Conservation (phyloP, 2,329 filamentous ascomycete species). For the Tolypocladium nubicola region DNA sequence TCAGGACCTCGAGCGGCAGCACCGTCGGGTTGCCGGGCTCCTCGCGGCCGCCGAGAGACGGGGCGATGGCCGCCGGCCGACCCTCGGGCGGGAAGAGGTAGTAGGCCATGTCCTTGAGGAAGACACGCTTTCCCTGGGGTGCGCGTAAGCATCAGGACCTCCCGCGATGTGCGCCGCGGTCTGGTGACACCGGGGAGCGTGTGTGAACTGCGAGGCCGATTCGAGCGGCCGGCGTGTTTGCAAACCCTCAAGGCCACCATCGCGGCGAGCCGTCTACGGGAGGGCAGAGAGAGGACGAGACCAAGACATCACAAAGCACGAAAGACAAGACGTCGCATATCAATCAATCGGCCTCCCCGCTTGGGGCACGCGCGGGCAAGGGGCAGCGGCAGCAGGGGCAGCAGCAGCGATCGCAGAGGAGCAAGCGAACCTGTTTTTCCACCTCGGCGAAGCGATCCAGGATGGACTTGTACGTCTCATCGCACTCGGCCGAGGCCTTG, state of each 20-base stretch:
- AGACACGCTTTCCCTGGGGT: conserved; percentile 72
- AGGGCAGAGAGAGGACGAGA: background rate
- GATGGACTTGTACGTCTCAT: conserved; percentile 66
- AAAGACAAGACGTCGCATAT: background rate
- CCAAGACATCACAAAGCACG: background rate
- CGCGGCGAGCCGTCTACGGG: background rate
- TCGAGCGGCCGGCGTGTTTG: background rate
- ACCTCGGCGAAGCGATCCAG: conserved; percentile 65
- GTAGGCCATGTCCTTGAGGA: conserved; percentile 97
- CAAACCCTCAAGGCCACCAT: background rate
- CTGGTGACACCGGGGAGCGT: background rate
- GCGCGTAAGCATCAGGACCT: conserved; percentile 12
- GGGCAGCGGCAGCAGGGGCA: conserved; percentile 2
- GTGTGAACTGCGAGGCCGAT: background rate
- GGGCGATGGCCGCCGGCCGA: conserved; percentile 59
- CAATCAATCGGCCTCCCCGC: conserved; percentile 1
- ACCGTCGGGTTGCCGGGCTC: conserved; percentile 77
- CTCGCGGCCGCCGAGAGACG: conserved; percentile 59
- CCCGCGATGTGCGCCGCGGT: background rate
- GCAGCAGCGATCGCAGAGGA: conserved; percentile 10
- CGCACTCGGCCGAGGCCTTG: conserved; percentile 51
- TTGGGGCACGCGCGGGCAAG: background rate
- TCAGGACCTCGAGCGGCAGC: conserved; percentile 62
- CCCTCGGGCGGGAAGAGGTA: conserved; percentile 73
- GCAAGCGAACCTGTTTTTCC: conserved; percentile 55